A percentile compares a stretch with the other conserved stretches of the same genome.
Evolutionary conservation across 148 eudicot species (phyloP).

Genomic region (Rhododendron williamsianum): DNA sequence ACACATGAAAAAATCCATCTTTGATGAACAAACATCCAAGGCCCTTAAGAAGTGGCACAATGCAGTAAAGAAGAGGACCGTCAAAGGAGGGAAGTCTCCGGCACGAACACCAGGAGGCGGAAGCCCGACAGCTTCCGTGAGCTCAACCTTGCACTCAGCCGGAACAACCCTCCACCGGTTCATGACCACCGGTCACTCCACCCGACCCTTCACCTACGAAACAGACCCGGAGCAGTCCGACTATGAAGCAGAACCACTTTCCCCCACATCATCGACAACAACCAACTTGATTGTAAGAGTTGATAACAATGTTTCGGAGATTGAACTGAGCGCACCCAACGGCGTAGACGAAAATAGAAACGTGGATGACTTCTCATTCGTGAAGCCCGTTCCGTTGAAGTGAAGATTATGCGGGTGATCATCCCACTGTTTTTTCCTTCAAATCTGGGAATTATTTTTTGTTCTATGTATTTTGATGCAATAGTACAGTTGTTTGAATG

Average conservation of each 20-base stretch:
- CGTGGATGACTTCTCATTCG: conserved; percentile 27
- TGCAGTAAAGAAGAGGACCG: conserved; percentile 59
- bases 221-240: conserved; percentile 16
- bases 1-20: conserved; percentile 68
- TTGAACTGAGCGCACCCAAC: conserved; percentile 15
- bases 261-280: conserved; percentile 14
- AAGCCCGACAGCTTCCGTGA: conserved; percentile 27
- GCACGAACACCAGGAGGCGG: conserved; percentile 23
- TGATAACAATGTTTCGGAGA: conserved; percentile 25
- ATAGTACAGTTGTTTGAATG: neutral
- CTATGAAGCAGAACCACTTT: conserved; percentile 22
- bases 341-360: conserved; percentile 9
- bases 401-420: neutral
- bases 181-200: conserved; percentile 58
- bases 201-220: conserved; percentile 17
- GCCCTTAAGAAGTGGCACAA: conserved; percentile 76
- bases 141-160: conserved; percentile 30
- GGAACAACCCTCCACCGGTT: conserved; percentile 50
- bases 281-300: conserved; percentile 34
- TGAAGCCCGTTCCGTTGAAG: conserved; percentile 12
- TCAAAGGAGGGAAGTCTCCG: conserved; percentile 30
- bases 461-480: neutral
- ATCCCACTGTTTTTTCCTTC: neutral
- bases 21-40: conserved; percentile 83
- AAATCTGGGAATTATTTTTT: neutral